phyloP scores from a whole-genome alignment of 2,329 filamentous ascomycete genomes.

The Colletotrichum incanum region DNA sequence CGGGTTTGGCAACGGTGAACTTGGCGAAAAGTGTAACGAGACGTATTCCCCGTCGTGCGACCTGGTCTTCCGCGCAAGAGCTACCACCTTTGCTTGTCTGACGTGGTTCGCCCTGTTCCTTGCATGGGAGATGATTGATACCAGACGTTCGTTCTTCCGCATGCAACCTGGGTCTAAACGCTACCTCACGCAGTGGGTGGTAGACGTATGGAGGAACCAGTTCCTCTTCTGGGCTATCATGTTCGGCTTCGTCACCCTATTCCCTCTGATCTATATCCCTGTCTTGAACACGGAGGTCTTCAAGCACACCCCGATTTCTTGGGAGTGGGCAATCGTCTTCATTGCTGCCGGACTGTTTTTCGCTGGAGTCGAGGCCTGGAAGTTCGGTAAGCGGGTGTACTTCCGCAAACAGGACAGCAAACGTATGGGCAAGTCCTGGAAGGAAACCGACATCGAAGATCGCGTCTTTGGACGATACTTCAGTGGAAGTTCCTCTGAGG shows the following conservation, averaged over 20 bases:
- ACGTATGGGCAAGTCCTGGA: constrained; percentile 24
- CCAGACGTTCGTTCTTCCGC: constrained; percentile 76
- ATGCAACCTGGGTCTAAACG: constrained; percentile 72
- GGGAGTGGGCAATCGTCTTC: constrained; percentile 67
- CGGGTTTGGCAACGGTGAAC: constrained; percentile 63
- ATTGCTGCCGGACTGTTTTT: constrained; percentile 64
- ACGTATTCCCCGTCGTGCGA: constrained; percentile 65
- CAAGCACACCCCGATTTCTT: constrained; percentile 59
- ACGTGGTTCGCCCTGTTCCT: constrained; percentile 79
- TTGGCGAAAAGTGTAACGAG: constrained; percentile 70
- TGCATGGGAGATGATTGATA: constrained; percentile 78
- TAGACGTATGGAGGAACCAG: constrained; percentile 68
- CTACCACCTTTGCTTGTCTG: constrained; percentile 76
- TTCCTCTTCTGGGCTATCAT: constrained; percentile 65
- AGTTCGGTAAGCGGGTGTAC: constrained; percentile 61
- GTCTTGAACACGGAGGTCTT: constrained; percentile 66
- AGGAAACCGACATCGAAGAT: constrained; percentile 37
- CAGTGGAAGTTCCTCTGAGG: neutral
- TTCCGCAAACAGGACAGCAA: constrained; percentile 35
- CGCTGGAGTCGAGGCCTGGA: constrained; percentile 65
- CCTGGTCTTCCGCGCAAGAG: constrained; percentile 74
- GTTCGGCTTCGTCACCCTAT: constrained; percentile 52
- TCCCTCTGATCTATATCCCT: constrained; percentile 63
- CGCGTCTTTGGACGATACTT: constrained; percentile 34
- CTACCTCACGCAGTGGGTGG: constrained; percentile 72